These are phyloP conservation scores for Thraustochytrium sp. DNA, from an alignment of 352 stramenopile genomes.

Conservation along the genomic window DNA sequence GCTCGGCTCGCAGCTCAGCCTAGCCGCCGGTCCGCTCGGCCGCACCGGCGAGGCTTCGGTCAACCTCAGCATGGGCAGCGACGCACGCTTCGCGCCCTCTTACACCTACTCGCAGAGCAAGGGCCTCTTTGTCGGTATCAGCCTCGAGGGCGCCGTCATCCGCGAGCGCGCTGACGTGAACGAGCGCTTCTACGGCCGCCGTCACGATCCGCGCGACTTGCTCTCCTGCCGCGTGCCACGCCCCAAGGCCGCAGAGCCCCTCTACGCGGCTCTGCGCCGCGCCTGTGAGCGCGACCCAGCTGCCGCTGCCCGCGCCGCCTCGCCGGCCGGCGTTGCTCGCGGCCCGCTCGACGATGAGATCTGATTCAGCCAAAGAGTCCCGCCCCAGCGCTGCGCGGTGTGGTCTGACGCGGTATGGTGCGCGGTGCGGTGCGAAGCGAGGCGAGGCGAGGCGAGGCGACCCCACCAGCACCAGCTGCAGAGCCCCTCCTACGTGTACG, in stretches of 20 bases:
- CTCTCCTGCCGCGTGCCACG: slow-evolving; percentile 65
- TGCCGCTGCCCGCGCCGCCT: neutral
- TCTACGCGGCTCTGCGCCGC: slow-evolving; percentile 70
- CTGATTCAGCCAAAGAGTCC: too few relatives aligned
- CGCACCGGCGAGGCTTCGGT: slow-evolving; percentile 59
- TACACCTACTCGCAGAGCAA: slow-evolving; percentile 75
- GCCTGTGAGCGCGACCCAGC: slow-evolving; percentile 22
- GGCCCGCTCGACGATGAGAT: neutral
- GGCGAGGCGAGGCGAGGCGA: too few relatives aligned
- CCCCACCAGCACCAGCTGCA: too few relatives aligned
- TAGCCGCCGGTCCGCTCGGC: slow-evolving; percentile 69
- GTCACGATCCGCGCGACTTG: slow-evolving; percentile 63
- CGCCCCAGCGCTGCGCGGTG: too few relatives aligned
- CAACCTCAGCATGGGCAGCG: slow-evolving; percentile 59
- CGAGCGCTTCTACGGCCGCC: slow-evolving; percentile 72
- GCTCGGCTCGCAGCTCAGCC: slow-evolving; percentile 64
- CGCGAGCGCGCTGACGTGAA: slow-evolving; percentile 67
- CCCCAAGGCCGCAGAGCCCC: slow-evolving; percentile 66
- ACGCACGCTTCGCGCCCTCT: slow-evolving; percentile 61
- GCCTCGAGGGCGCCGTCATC: slow-evolving; percentile 71
- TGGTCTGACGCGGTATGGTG: too few relatives aligned
- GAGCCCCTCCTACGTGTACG: too few relatives aligned
- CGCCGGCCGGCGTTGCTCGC: neutral
- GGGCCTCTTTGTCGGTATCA: slow-evolving; percentile 73
- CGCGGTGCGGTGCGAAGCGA: too few relatives aligned